Conservation (phyloP, 2,329 filamentous ascomycete species). For the Hypoxylon sp. region DNA sequence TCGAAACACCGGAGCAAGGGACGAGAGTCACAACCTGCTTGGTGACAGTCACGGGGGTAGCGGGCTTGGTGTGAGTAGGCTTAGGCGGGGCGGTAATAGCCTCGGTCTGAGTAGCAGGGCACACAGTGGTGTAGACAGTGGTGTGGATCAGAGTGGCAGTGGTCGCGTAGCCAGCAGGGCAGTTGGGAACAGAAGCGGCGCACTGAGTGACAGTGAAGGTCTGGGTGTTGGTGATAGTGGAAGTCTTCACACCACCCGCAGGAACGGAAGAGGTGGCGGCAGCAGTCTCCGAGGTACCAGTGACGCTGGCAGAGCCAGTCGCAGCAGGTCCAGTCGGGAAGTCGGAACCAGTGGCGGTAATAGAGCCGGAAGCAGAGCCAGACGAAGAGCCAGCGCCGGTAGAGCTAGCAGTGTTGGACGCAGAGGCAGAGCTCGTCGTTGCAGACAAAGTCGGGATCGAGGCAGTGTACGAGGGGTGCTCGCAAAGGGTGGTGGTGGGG, state of each 20-base stretch:
- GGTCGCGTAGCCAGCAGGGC: constrained; percentile 57
- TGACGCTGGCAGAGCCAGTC: constrained; percentile 22
- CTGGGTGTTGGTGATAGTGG: constrained; percentile 46
- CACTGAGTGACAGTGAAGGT: constrained; percentile 57
- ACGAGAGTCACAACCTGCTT: constrained; percentile 46
- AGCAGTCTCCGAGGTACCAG: constrained; percentile 12
- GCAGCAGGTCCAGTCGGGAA: constrained; percentile 4
- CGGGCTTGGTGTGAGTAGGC: constrained; percentile 47
- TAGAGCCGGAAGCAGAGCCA: constrained; percentile 8
- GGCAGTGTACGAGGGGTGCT: constrained; percentile 45
- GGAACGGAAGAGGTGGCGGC: constrained; percentile 9
- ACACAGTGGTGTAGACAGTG: constrained; percentile 54
- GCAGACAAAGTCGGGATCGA: constrained; percentile 36
- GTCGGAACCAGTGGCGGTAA: constrained; percentile 32
- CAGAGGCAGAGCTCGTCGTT: constrained; percentile 21
- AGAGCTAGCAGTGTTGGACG: constrained; percentile 25
- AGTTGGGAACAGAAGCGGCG: constrained; percentile 58
- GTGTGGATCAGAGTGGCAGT: constrained; percentile 54
- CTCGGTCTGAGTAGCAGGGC: constrained; percentile 48
- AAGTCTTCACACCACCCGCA: constrained; percentile 39
- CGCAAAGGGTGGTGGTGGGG: constrained; percentile 58
- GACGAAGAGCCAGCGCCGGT: constrained; percentile 4
- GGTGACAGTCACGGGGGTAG: constrained; percentile 34
- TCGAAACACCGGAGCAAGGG: constrained; percentile 49
- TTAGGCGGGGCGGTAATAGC: constrained; percentile 46